Conservation (phyloP, 805 yeast genomes). For the Dipodascus albidus region DNA sequence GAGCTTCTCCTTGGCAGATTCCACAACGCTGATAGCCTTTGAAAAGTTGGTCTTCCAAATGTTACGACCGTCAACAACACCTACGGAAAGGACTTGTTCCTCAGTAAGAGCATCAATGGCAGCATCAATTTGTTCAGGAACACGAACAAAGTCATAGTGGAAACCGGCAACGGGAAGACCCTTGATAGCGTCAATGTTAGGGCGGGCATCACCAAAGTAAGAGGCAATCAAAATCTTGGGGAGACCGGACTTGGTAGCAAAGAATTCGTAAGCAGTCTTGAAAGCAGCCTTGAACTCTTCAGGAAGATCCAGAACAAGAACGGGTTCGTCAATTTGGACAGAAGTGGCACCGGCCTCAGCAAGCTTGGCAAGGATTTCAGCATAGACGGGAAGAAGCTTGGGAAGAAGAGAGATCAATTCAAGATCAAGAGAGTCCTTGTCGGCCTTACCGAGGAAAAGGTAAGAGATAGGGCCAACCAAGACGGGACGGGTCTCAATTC, state of each 20-base stretch:
- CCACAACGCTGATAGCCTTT: constrained; percentile 71
- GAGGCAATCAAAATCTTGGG: constrained; percentile 80
- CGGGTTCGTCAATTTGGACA: constrained; percentile 97
- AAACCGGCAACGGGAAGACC: constrained; percentile 86
- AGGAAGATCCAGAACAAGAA: constrained; percentile 87
- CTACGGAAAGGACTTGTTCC: constrained; percentile 80
- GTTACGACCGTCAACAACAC: constrained; percentile 98
- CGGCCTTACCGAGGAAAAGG: constrained; percentile 94
- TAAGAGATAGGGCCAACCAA: constrained; percentile 93
- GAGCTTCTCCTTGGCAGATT: constrained; percentile 71
- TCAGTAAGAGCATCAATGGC: constrained; percentile 55
- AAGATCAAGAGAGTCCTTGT: constrained; percentile 91
- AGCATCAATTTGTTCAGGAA: constrained; percentile 88
- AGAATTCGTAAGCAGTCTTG: constrained; percentile 75
- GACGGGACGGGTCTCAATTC: constrained; percentile 96
- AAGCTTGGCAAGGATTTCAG: constrained; percentile 76
- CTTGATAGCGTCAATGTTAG: constrained; percentile 84
- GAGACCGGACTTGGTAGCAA: constrained; percentile 53
- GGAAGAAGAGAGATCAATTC: constrained; percentile 85
- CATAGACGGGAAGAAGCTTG: constrained; percentile 88
- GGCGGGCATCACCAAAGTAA: constrained; percentile 97
- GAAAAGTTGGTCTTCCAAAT: constrained; percentile 97
- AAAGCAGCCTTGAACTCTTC: constrained; percentile 72
- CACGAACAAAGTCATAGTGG: constrained; percentile 95
- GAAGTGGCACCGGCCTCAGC: constrained; percentile 89